Conservation (phyloP, 495 filamentous ascomycete species). For the Penicillium canariense region DNA sequence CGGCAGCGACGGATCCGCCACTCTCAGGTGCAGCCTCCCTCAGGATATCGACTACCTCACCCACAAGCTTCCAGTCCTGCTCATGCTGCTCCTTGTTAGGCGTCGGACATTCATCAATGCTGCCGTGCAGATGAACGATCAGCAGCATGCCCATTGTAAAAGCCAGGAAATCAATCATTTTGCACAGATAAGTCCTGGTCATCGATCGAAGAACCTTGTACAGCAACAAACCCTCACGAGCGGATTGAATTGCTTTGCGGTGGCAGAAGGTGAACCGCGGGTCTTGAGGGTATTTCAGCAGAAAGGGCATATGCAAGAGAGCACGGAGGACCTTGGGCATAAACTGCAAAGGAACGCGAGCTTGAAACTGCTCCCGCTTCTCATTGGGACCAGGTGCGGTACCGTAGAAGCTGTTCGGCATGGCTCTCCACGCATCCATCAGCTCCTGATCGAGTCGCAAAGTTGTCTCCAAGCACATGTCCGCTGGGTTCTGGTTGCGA, state of each 20-base stretch:
- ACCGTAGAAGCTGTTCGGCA: slow-evolving; percentile 36
- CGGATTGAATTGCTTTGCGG: slow-evolving; percentile 44
- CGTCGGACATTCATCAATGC: slow-evolving; percentile 27
- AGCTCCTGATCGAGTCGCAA: slow-evolving; percentile 49
- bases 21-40: slow-evolving; percentile 35
- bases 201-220: slow-evolving; percentile 44
- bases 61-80: slow-evolving; percentile 45
- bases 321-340: slow-evolving; percentile 43
- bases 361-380: slow-evolving; percentile 24
- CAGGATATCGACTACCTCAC: slow-evolving; percentile 40
- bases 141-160: slow-evolving; percentile 53
- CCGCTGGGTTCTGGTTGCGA: slow-evolving; percentile 41
- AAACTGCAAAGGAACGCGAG: slow-evolving; percentile 44
- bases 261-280: slow-evolving; percentile 39
- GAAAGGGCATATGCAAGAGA: slow-evolving; percentile 54
- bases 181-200: slow-evolving; percentile 44
- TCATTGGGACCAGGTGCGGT: slow-evolving; percentile 12
- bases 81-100: slow-evolving; percentile 36
- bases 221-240: slow-evolving; percentile 42
- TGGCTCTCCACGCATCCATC: slow-evolving; percentile 34
- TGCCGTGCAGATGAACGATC: slow-evolving; percentile 46
- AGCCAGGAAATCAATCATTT: slow-evolving; percentile 53
- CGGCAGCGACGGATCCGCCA: slow-evolving; percentile 48
- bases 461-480: slow-evolving; percentile 39
- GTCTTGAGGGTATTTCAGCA: slow-evolving; percentile 49